Evolutionary conservation across 176 grass and related monocot genomes (phyloP), one percentile per base, ranked within the genome.

Genomic region (Carex parvula): DNA sequence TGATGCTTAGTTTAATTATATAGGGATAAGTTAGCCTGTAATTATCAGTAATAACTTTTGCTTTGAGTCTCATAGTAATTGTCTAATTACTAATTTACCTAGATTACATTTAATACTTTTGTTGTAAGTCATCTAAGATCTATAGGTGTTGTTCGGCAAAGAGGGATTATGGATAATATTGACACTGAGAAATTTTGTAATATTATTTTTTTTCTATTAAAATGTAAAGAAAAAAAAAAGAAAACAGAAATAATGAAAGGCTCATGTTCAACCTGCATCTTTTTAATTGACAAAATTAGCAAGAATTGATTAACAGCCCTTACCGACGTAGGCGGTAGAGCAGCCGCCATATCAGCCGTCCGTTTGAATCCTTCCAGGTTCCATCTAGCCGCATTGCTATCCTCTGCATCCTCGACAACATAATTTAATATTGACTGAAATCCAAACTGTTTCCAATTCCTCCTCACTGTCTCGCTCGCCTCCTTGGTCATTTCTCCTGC

Each of bases 351-450:
- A 68, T 93, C 89, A 15, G 93, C 85, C 46, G 95, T 85, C 79
- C 73, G 79, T 73, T 85, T 14, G 83, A 98, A 98, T 2, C 79
- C 91, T 0, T 85, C 84, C 44, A 92, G 66, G 73, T 98, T 94
- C 24, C 89, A 92, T 79, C 87, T 83, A 79, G 92, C 92, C 3
- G 91, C 87, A 9, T 56, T 50, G n/a, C 60, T 86, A 71, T 98
- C 95, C 56, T 91, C 86, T 15, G 90, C 95, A 87, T 98, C 95
- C 89, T 98, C 95, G 69, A 98, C 89, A 8, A 84, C 91, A 89
- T 89, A 98, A 88, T 98, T 92, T 0, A 98, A 83, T 69, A 98
- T 94, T 8, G 89, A 89, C 44, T 89, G 83, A 84, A 98, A 63
- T 30, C 92, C 91, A 0, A 52, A 32, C 10, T 21, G 74, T n/a